These are phyloP conservation scores for Penicillium arizonense DNA, from an alignment of 495 filamentous ascomycete species.

Conservation along the genomic window DNA sequence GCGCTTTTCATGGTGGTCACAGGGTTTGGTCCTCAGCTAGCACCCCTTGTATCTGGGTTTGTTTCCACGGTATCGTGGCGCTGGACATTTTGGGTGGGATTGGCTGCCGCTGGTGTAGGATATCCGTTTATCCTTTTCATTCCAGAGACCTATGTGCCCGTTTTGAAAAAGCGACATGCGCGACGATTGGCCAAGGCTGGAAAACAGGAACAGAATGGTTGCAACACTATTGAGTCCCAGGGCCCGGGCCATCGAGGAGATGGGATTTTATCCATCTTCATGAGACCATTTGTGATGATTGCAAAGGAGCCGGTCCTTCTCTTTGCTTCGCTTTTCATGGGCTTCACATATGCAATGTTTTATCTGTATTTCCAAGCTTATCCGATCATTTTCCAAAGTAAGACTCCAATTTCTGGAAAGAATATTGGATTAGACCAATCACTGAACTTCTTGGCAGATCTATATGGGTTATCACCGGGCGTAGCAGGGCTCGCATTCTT, in stretches of 20 bases:
- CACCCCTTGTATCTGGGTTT: slow-evolving; percentile 29
- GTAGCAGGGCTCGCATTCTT: slow-evolving; percentile 32
- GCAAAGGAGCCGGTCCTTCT: slow-evolving; percentile 43
- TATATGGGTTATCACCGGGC: slow-evolving; percentile 46
- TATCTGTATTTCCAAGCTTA: slow-evolving; percentile 65
- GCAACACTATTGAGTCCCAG: slow-evolving; percentile 20
- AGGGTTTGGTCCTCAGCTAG: slow-evolving; percentile 33
- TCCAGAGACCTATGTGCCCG: slow-evolving; percentile 66
- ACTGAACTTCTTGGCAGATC: slow-evolving; percentile 22
- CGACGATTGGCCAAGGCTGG: slow-evolving; percentile 12
- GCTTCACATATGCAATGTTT: slow-evolving; percentile 57
- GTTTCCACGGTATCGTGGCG: slow-evolving; percentile 48
- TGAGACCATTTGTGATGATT: slow-evolving; percentile 38
- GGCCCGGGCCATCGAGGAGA: not conserved
- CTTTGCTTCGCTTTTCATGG: slow-evolving; percentile 52
- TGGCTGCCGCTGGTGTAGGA: slow-evolving; percentile 36
- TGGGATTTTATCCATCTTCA: not conserved
- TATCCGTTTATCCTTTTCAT: slow-evolving; percentile 42
- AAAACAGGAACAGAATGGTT: not conserved
- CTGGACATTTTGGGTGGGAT: slow-evolving; percentile 54
- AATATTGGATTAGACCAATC: too few species aligned
- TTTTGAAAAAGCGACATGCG: slow-evolving; percentile 59
- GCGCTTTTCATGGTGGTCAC: slow-evolving; percentile 49
- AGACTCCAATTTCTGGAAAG: not conserved
- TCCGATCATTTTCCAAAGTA: slow-evolving; percentile 52